Conservation (phyloP, 108 stramenopile genomes). For the Nitzschia inconspicua region DNA sequence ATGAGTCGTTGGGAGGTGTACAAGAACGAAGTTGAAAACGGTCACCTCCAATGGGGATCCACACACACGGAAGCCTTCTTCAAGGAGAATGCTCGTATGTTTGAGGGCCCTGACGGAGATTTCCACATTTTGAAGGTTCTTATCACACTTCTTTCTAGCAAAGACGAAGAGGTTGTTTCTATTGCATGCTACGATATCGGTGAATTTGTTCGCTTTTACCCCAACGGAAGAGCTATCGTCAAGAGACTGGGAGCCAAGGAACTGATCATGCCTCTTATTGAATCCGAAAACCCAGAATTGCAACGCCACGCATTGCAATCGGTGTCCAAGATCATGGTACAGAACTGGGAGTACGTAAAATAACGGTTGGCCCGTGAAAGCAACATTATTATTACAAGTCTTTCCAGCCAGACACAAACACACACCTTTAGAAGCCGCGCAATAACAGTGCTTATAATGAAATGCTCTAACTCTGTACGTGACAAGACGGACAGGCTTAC, state of each 20-base stretch:
- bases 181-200: slow-evolving; percentile 98
- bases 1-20: slow-evolving; percentile 94
- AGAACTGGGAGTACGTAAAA: slow-evolving; percentile 82
- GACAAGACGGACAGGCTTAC: no score
- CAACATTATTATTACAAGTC: no score
- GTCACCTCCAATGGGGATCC: slow-evolving; percentile 92
- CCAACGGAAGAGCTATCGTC: slow-evolving; percentile 88
- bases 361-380: no score
- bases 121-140: slow-evolving; percentile 76
- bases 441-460: no score
- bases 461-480: no score
- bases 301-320: slow-evolving; percentile 94
- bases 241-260: slow-evolving; percentile 93
- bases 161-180: slow-evolving; percentile 87
- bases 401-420: no score
- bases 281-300: slow-evolving; percentile 88
- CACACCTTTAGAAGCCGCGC: no score
- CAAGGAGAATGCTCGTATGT: slow-evolving; percentile 78
- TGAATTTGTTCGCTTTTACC: slow-evolving; percentile 96
- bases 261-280: slow-evolving; percentile 90
- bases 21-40: slow-evolving; percentile 85
- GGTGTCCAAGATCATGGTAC: slow-evolving; percentile 96
- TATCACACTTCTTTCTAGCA: slow-evolving; percentile 72
- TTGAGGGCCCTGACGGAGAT: slow-evolving; percentile 81
- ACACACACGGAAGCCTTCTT: slow-evolving; percentile 94